Evolutionary conservation across 805 yeast species (phyloP).

Genomic region (Candida nonsorbophila): DNA sequence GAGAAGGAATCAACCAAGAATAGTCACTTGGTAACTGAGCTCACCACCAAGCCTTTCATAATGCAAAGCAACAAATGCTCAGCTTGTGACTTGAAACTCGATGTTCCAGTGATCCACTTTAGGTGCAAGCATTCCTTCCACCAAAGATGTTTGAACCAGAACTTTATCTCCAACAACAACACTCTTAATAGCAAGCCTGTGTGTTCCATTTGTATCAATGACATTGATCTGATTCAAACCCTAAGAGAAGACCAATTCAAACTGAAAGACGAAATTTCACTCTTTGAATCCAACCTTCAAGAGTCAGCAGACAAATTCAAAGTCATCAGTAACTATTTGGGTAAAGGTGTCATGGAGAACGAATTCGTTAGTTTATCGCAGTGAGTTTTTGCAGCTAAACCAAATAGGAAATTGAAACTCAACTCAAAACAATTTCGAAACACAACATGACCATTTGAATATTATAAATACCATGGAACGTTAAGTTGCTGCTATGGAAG

Average conservation of each 20-base stretch:
- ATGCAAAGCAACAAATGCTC: constrained; percentile 62
- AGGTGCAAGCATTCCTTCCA: constrained; percentile 85
- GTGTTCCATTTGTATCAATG: constrained; percentile 78
- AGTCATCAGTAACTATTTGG: constrained; percentile 74
- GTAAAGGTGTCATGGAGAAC: constrained; percentile 77
- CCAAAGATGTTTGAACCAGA: constrained; percentile 65
- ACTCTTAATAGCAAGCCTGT: constrained; percentile 6
- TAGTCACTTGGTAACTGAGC: constrained; percentile 45
- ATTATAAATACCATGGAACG: too few species aligned
- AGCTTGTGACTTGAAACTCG: constrained; percentile 60
- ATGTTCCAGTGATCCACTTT: constrained; percentile 78
- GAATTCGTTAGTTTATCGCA: constrained; percentile 16
- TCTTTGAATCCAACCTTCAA: constrained; percentile 54
- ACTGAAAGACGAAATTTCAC: constrained; percentile 55
- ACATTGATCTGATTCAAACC: constrained; percentile 59
- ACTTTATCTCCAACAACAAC: constrained; percentile 13
- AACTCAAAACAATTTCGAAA: too few species aligned
- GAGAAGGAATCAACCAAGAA: constrained; percentile 58
- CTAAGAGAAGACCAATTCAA: constrained; percentile 56
- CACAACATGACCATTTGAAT: too few species aligned
- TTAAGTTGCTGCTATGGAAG: too few species aligned
- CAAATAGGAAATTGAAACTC: too few species aligned
- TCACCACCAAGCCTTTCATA: constrained; percentile 43
- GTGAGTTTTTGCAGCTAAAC: constrained; percentile 13
- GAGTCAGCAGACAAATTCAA: constrained; percentile 62